Percentiles rank a stretch among this genome's conserved stretches.
phyloP scores from a whole-genome alignment of 768 basidiomycete genomes.

The Lactarius quietus region DNA sequence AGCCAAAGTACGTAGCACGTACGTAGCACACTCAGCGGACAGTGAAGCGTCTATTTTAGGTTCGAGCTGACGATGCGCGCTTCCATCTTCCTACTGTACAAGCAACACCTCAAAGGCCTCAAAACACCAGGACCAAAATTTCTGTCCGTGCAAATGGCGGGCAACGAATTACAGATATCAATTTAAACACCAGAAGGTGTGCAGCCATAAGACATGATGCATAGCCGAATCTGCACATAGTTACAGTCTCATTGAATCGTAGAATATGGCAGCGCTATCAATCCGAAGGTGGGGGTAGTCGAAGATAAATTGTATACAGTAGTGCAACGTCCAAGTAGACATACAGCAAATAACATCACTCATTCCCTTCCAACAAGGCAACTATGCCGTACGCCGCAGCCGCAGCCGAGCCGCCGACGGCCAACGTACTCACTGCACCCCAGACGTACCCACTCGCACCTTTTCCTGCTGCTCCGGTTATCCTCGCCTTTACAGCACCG shows the following conservation, averaged over 20 bases:
- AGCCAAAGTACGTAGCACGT: no score
- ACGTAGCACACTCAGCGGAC: no score
- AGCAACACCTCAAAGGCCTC: no score
- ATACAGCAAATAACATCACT: not conserved
- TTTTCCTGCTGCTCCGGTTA: conserved; percentile 72
- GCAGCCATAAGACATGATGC: not conserved
- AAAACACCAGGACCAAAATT: not conserved
- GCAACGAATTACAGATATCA: not conserved
- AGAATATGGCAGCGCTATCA: no score
- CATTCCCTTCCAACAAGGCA: conserved; percentile 40
- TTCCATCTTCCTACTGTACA: no score
- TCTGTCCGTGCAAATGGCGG: no score
- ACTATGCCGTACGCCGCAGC: conserved; percentile 66
- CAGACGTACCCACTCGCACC: conserved; percentile 70
- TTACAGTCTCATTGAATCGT: not conserved
- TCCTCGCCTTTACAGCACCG: conserved; percentile 83
- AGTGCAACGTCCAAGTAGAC: no score
- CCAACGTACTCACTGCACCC: conserved; percentile 82
- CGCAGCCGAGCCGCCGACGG: conserved; percentile 89
- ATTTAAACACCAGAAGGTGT: not conserved
- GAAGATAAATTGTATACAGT: not conserved
- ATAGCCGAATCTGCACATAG: no score
- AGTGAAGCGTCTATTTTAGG: no score
- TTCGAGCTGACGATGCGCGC: no score
- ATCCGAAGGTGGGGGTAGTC: not conserved